Evolutionary conservation across 768 basidiomycete genomes (phyloP), one percentile per base, ranked within the genome.

Genomic region (Auriculariales sp.): DNA sequence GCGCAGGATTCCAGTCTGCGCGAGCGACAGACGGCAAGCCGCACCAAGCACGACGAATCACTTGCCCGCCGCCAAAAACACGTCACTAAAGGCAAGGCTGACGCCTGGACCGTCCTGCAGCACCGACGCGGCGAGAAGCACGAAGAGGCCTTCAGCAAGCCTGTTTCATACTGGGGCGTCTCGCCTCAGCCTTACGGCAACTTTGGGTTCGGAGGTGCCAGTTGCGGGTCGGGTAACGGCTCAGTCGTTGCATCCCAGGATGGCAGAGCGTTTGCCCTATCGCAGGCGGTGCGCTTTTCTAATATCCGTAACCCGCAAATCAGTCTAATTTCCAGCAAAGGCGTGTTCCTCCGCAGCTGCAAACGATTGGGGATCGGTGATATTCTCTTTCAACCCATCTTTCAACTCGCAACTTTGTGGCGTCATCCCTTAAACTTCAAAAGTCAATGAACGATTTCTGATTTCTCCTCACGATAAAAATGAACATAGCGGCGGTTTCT

Each of bases 201-300:
- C 15, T 44, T 24, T 25, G 39, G 39, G n/a, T 44, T 24, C 22
- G 17, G 22, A 4, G 39, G 39, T 25, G 39, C 39, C 5, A 25
- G 22, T 15, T 44, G 39, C 15, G 39, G 39, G 17, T 10, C 22
- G 19, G 4, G 15, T 25, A 25, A 25, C 19, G 39, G 39, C 7
- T 19, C 14, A 12, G 22, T 25, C 27, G 19, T 25, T 7, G 39
- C 39, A 7, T 7, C 14, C 1, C 12, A 25, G 9, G 39, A 24
- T 28, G 60, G 61, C 19, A 48, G 48, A 29, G 24, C 50, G 48
- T 53, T 52, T 24, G 32, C 45, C n/a, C 55, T 56, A 24, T n/a
- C 11, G 10, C 29, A 48, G 2, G 59, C 58, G 47, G 35, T 22
- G 27, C 59, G 59, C 59, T 50, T 55, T 34, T 47, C 24, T 12